Evolutionary conservation across 345 rosid species (phyloP).

Genomic region (Sapria himalayana): DNA sequence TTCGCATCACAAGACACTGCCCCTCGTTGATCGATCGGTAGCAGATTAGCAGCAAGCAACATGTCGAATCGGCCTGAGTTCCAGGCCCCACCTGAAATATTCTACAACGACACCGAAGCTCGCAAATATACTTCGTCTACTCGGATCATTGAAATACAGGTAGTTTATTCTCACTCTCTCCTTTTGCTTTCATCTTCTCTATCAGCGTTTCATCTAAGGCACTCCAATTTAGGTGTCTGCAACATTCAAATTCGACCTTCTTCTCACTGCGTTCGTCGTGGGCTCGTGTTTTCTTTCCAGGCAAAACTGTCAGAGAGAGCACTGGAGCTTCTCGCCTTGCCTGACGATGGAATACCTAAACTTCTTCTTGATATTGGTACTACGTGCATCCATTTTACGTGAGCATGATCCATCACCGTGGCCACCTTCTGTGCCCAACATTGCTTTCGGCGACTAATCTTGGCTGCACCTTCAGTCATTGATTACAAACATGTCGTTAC

Average conservation of each 20-base stretch:
- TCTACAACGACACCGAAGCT: conserved; percentile 72
- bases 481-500: no score
- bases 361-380: conserved; percentile 83
- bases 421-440: no score
- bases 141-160: conserved; percentile 90
- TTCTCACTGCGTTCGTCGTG: no score
- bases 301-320: conserved; percentile 82
- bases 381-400: no score
- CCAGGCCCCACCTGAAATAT: conserved; percentile 85
- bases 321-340: conserved; percentile 77
- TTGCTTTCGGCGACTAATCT: no score
- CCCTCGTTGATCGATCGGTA: no score
- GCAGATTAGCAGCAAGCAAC: no score
- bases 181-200: background rate
- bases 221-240: no score
- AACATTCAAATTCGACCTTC: no score
- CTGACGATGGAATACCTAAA: conserved; percentile 60
- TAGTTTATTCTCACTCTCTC: conserved; percentile 1
- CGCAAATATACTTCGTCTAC: conserved; percentile 84
- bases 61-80: conserved; percentile 72
- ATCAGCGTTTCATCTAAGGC: background rate
- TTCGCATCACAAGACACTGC: no score
- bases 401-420: no score
- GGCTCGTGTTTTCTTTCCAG: conserved; percentile 10
- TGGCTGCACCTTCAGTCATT: no score